Base-by-base conservation (phyloP, 768 basidiomycete genomes). In the Auricularia sp. region DNA sequence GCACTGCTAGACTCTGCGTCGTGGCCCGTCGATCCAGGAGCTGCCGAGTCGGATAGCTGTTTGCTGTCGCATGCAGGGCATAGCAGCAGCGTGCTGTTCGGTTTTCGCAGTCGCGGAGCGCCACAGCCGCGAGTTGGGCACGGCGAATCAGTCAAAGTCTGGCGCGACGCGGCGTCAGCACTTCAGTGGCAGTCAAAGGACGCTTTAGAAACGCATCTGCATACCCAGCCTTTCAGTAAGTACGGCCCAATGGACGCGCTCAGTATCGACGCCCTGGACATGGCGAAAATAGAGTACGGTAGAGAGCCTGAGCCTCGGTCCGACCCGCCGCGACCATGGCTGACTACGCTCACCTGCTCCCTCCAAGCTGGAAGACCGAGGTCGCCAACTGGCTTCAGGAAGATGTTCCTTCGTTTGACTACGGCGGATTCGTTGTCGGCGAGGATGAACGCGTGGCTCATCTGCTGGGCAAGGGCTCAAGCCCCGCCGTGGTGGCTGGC, bases 341-440 rank as follows among this genome's bases (percentile, higher is more conserved):
- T 29, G 66, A 66, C 54, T 75, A 69, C 65, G 75, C 78, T 11
- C 78, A 98, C 72, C 80, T 98, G n/a, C 82, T 98, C 10, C 94
- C 96, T 36, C 91, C 93, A 0, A 91, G 87, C 71, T 98, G 95
- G 96, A 93, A 90, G 74, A 70, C 83, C 1, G 87, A 92, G 67
- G 83, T 98, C 62, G 77, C 81, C 2, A 77, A 73, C 14, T 99
- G 96, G 96, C 83, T 95, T 36, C 84, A 84, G 7, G 96, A 99
- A 76, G 96, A 98, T 72, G 90, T 88, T 0, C 96, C 96, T 1
- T 94, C 92, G 1, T 97, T 98, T 69, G 96, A 99, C 75, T 97
- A 93, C 68, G 95, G 90, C 44, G 96, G 96, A 2, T 96, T 90
- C 71, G 93, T 98, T 60, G 96, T 99, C 8, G 96, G 96, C 14